Evolutionary conservation across 768 basidiomycete genomes (phyloP).

Genomic region (Brasilioporus rufonigricans): DNA sequence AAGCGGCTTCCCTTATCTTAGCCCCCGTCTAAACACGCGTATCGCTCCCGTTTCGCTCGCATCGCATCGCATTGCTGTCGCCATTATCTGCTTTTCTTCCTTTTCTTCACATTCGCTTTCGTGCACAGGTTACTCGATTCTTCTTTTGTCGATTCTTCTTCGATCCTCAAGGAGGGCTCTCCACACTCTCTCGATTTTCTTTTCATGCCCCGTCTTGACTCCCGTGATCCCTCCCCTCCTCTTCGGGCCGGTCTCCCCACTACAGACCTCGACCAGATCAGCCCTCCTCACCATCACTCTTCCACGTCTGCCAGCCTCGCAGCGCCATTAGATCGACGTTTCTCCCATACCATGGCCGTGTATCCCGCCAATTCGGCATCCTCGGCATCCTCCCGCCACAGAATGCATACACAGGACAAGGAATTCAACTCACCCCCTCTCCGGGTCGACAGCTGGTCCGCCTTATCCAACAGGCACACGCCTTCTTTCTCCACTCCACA

Average conservation of each 20-base stretch:
- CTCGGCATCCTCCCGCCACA: conserved; percentile 35
- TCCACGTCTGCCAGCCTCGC: conserved; percentile 10
- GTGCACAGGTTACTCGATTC: conserved; percentile 29
- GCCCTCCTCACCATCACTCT: conserved; percentile 13
- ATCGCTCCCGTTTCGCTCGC: conserved; percentile 28
- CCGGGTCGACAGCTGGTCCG: conserved; percentile 31
- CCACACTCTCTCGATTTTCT: conserved; percentile 1
- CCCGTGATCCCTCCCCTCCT: conserved; percentile 39
- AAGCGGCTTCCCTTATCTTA: conserved; percentile 29
- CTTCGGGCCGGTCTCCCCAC: conserved; percentile 26
- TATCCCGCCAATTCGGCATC: conserved; percentile 17
- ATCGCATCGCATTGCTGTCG: conserved; percentile 37
- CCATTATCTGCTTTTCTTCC: conserved; percentile 16
- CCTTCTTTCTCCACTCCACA: conserved; percentile 22
- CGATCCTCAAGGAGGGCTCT: conserved; percentile 22
- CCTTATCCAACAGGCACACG: conserved; percentile 35
- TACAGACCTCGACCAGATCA: conserved; percentile 31
- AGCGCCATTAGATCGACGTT: conserved; percentile 22
- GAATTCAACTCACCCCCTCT: conserved; percentile 31
- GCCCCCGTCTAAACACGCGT: conserved; percentile 29
- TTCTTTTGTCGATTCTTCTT: conserved; percentile 25
- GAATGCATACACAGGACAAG: conserved; percentile 36
- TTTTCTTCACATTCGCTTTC: conserved; percentile 27
- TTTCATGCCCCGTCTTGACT: conserved; percentile 45
- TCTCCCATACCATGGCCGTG: conserved; percentile 13